Base-by-base conservation (phyloP, 2,329 filamentous ascomycete species). In the Pseudopyricularia javanii region DNA sequence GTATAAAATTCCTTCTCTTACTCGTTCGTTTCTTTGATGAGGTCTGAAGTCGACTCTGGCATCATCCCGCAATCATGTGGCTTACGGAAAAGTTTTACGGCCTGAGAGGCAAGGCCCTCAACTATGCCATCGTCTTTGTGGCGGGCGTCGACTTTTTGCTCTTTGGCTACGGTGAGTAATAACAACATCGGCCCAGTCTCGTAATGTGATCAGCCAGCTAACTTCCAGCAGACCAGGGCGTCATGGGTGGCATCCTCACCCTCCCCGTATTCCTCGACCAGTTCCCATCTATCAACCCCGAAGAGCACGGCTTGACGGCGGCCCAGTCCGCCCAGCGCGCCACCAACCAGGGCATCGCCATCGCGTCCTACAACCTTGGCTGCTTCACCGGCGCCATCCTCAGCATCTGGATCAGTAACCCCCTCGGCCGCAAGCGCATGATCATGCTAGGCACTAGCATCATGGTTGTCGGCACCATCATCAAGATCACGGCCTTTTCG, bases 201-300 rank as follows among this genome's bases (percentile, higher is more conserved):
- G 22, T 17, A 2, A 20, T 50, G 37, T 51, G 54, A 17, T 53
- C 58, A 71, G 66, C 43, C 66, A 9, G 24, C 28, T 48, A 5
- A 33, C 26, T 15, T 15, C 14, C 28, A 17, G 26, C 75, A 83
- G 85, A 88, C 64, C 83, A 86, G 66, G 82, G 85, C 62, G 83
- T 88, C 9, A 89, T 87, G 75, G 86, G 83, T 47, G 83, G 83
- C 54, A 80, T 91, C 57, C 70, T 91, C 54, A 88, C 85, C 3
- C 75, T 91, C 60, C 68, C 75, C 20, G 74, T 74, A 9, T 88
- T 86, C 59, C 69, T 80, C 2, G 59, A 64, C 2, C 66, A 69
- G 15, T 82, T 82, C 57, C 79, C 78, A 0, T 62, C 70, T 35
- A 78, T 80, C 56, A 74, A 80, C 60, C 71, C 76, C 4, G 63